Conservation (phyloP, 2,329 filamentous ascomycete genomes). For the Botrytis pseudocinerea region DNA sequence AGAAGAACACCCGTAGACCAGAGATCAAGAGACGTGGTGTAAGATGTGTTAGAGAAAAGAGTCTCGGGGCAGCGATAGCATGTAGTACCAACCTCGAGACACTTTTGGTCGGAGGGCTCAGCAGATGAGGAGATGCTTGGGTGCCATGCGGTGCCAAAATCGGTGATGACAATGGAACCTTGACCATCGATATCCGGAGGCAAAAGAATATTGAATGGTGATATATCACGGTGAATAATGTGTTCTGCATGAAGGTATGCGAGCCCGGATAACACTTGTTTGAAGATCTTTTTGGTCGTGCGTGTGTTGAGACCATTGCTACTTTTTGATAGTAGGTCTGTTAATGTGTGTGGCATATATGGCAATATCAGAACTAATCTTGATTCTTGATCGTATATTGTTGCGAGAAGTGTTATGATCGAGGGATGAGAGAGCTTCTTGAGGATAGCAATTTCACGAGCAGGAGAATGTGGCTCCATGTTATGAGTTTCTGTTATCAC, state of each 20-base stretch:
- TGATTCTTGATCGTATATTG: slow-evolving; percentile 69
- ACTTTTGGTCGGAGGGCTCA: slow-evolving; percentile 69
- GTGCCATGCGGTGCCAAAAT: slow-evolving; percentile 92
- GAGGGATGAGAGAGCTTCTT: slow-evolving; percentile 55
- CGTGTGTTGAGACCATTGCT: slow-evolving; percentile 38
- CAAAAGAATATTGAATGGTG: slow-evolving; percentile 85
- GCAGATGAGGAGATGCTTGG: slow-evolving; percentile 51
- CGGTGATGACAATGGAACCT: slow-evolving; percentile 76
- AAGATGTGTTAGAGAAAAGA: slow-evolving; percentile 78
- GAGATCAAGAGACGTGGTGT: slow-evolving; percentile 75
- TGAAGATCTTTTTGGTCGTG: slow-evolving; percentile 50
- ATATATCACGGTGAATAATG: slow-evolving; percentile 92
- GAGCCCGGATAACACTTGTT: slow-evolving; percentile 70
- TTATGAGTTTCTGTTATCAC: slow-evolving; percentile 74
- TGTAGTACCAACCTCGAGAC: slow-evolving; percentile 91
- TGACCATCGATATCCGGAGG: slow-evolving; percentile 50
- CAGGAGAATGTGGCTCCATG: slow-evolving; percentile 78
- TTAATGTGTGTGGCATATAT: slow-evolving; percentile 74
- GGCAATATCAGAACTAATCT: slow-evolving; percentile 82
- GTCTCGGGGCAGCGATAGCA: slow-evolving; percentile 88
- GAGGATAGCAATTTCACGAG: slow-evolving; percentile 77
- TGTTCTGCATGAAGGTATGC: slow-evolving; percentile 68
- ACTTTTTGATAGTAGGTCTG: slow-evolving; percentile 60
- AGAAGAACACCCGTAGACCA: slow-evolving; percentile 87
- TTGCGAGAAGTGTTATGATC: slow-evolving; percentile 69